phyloP scores from a whole-genome alignment of 768 basidiomycete genomes.

The Chiua virens region DNA sequence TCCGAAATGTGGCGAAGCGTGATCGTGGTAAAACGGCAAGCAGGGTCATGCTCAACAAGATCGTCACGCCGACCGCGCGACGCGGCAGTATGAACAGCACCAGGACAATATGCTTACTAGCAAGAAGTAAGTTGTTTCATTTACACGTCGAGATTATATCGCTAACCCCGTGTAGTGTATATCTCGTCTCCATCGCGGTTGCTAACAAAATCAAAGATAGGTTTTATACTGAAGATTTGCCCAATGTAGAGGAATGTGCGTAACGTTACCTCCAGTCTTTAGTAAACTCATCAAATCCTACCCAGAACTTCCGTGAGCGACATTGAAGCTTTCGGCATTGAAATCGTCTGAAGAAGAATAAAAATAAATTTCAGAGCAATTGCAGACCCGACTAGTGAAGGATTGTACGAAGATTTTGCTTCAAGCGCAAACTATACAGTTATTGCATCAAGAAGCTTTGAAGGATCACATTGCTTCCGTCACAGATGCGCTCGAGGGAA shows the following conservation, averaged over 20 bases:
- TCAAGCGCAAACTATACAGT: conserved; percentile 60
- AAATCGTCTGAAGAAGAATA: neutral
- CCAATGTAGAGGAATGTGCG: conserved; percentile 71
- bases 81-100: conserved; percentile 75
- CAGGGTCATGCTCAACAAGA: conserved; percentile 73
- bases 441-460: conserved; percentile 56
- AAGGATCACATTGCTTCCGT: conserved; percentile 50
- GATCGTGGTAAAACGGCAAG: conserved; percentile 5
- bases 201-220: conserved; percentile 70
- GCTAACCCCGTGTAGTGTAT: conserved; percentile 45
- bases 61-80: conserved; percentile 70
- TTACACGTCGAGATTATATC: neutral
- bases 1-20: neutral
- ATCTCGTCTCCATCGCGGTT: conserved; percentile 66
- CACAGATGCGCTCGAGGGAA: conserved; percentile 46
- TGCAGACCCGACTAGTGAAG: conserved; percentile 64
- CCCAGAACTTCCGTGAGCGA: conserved; percentile 66
- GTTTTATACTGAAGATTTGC: conserved; percentile 71
- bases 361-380: conserved; percentile 59
- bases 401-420: conserved; percentile 54
- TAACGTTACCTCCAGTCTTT: conserved; percentile 10
- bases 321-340: neutral
- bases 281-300: conserved; percentile 26
- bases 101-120: conserved; percentile 73
- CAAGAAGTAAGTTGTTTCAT: conserved; percentile 60